Conservation (phyloP, 345 rosid species). For the Arabis hirsuta region DNA sequence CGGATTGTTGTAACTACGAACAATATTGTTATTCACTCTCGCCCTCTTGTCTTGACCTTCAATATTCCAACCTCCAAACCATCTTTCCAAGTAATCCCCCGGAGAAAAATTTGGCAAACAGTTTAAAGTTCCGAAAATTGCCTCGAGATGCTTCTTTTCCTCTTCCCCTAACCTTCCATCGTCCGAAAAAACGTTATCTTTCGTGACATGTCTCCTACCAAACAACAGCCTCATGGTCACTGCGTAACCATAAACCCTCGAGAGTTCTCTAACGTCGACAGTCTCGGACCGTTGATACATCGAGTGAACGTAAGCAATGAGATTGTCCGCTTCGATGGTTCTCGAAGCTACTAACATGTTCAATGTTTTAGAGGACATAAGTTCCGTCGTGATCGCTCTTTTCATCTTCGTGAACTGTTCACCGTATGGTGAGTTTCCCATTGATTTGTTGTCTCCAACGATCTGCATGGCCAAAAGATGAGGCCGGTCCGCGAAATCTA, state of each 20-base stretch:
- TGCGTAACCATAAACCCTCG: slow-evolving; percentile 40
- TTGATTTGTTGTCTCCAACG: slow-evolving; percentile 31
- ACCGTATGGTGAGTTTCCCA: slow-evolving; percentile 30
- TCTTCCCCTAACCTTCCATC: slow-evolving; percentile 35
- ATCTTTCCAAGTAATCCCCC: slow-evolving; percentile 27
- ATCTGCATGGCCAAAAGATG: not conserved
- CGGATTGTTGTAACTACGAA: slow-evolving; percentile 49
- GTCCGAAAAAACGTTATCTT: not conserved
- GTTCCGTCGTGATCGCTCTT: slow-evolving; percentile 43
- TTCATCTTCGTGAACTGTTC: slow-evolving; percentile 56
- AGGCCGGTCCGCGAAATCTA: slow-evolving; percentile 48
- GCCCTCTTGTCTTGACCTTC: slow-evolving; percentile 50
- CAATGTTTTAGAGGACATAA: slow-evolving; percentile 34
- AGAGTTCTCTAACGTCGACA: slow-evolving; percentile 28
- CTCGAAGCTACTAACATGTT: slow-evolving; percentile 44
- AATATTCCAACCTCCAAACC: slow-evolving; percentile 40
- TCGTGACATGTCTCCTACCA: slow-evolving; percentile 32
- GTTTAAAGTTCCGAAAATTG: slow-evolving; percentile 26
- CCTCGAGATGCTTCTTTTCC: slow-evolving; percentile 38
- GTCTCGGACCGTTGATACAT: slow-evolving; percentile 37
- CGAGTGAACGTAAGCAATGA: slow-evolving; percentile 45
- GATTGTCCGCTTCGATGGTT: slow-evolving; percentile 55
- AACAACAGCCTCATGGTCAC: slow-evolving; percentile 42
- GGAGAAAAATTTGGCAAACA: slow-evolving; percentile 28
- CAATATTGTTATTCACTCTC: not conserved